A percentile compares a stretch with the other conserved stretches of the same genome.
Conservation (phyloP, 2,329 filamentous ascomycete genomes). For the Colletotrichum chrysophilum region DNA sequence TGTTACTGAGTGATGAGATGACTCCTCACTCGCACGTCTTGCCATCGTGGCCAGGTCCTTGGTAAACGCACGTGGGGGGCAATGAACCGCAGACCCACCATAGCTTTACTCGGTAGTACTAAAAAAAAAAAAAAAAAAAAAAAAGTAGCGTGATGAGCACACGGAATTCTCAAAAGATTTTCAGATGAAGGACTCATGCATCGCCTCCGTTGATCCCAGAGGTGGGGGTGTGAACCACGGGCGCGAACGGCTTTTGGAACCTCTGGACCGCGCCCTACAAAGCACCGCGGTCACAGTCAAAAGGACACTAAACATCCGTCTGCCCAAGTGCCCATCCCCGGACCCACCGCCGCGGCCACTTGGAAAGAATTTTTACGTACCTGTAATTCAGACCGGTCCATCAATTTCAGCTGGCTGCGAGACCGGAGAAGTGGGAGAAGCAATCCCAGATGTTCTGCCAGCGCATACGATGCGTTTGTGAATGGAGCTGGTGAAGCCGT, state of each 20-base stretch:
- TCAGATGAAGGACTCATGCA: slow-evolving; percentile 8
- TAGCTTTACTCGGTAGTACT: background rate
- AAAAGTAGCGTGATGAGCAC: background rate
- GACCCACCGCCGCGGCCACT: slow-evolving; percentile 5
- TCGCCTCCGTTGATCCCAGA: background rate
- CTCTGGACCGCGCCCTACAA: background rate
- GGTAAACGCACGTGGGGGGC: background rate
- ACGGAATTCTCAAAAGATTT: background rate
- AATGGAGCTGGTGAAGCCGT: background rate
- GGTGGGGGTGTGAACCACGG: background rate
- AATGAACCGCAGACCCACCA: background rate
- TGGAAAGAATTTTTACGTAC: slow-evolving; percentile 8
- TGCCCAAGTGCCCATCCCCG: background rate
- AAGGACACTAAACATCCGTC: background rate
- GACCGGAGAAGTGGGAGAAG: background rate
- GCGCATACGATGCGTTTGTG: background rate
- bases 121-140: too few species aligned
- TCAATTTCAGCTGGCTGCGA: background rate
- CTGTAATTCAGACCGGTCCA: background rate
- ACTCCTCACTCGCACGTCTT: background rate
- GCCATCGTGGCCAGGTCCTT: background rate
- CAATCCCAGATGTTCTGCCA: background rate
- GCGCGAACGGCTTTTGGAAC: background rate
- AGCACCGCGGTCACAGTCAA: background rate
- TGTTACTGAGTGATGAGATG: background rate